Conservation (phyloP, 1,139 yeast genomes). For the Suhomyces maxii region DNA sequence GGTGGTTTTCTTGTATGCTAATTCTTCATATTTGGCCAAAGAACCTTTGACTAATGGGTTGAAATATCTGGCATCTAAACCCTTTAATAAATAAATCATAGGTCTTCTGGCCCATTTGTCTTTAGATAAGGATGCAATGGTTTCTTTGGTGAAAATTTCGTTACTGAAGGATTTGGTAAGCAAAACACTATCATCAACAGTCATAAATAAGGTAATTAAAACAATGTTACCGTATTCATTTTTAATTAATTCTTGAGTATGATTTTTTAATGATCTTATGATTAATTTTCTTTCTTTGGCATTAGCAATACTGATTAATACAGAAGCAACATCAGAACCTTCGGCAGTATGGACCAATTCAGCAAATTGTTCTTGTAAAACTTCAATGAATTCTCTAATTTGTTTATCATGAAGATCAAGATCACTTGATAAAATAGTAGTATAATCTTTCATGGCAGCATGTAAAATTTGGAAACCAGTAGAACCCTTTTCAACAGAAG, state of each 20-base stretch:
- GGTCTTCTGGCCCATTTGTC: constrained; percentile 90
- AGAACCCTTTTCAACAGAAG: constrained; percentile 93
- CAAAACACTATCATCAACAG: constrained; percentile 92
- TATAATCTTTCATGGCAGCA: constrained; percentile 92
- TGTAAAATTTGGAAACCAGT: constrained; percentile 95
- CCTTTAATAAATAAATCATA: constrained; percentile 74
- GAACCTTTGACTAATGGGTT: constrained; percentile 67
- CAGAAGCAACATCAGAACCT: constrained; percentile 88
- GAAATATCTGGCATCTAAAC: constrained; percentile 81
- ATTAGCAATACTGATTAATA: constrained; percentile 74
- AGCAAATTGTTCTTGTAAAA: constrained; percentile 84
- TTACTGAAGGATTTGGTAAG: constrained; percentile 69
- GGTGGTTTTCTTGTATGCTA: constrained; percentile 69
- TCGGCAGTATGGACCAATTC: constrained; percentile 94
- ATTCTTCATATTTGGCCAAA: constrained; percentile 57
- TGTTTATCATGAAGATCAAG: constrained; percentile 53
- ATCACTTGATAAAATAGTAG: constrained; percentile 60
- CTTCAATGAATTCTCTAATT: constrained; percentile 77
- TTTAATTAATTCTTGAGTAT: constrained; percentile 68
- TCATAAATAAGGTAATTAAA: constrained; percentile 73
- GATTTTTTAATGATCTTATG: constrained; percentile 70
- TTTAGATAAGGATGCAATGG: constrained; percentile 56
- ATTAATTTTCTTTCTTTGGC: constrained; percentile 91
- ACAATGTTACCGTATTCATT: constrained; percentile 89
- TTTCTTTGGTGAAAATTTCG: constrained; percentile 56